Conservation (phyloP, 176 grass and related monocot species). For the bread wheat (Triticum aestivum) region IWGSC_CS_RefSeq_v2.1 NC_057800.1:454414409-454414908, state of each 20-base stretch:
- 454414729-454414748: conserved; percentile 28
- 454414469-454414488: conserved; percentile 55
- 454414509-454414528: too few species aligned
- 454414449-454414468: conserved; percentile 40
- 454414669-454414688: conserved; percentile 11
- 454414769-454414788: background rate
- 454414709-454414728: background rate
- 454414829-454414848: too few species aligned
- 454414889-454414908: background rate
- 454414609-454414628: background rate
- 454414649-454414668: conserved; percentile 26
- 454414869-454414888: background rate
- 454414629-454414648: background rate
- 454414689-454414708: background rate
- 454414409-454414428: conserved; percentile 52
- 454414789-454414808: background rate
- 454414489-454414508: conserved; percentile 16
- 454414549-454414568: background rate
- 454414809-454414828: background rate
- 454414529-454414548: background rate
- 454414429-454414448: conserved; percentile 72
- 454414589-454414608: background rate
- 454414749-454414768: background rate
- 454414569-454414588: background rate
- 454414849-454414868: too few species aligned